phyloP scores from a whole-genome alignment of 768 basidiomycete species.

The Leccinum variicolor region DNA sequence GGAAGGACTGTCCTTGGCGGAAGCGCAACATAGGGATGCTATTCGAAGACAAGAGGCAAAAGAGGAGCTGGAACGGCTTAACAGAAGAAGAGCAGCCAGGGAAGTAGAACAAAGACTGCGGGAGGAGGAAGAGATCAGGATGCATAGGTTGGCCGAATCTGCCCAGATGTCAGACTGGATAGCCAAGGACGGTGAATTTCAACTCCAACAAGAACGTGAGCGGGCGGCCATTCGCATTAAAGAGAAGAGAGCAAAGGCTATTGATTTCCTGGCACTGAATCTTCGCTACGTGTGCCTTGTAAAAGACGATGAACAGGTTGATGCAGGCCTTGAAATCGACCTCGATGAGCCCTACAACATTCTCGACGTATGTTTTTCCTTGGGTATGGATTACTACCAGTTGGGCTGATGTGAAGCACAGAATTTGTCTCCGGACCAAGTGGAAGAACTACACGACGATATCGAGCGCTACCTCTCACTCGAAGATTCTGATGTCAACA shows the following conservation, averaged over 20 bases:
- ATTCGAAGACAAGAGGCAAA: slow-evolving; percentile 85
- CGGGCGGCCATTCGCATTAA: slow-evolving; percentile 92
- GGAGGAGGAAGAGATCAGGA: slow-evolving; percentile 90
- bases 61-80: slow-evolving; percentile 91
- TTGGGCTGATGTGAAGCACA: slow-evolving; percentile 29
- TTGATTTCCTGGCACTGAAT: slow-evolving; percentile 96
- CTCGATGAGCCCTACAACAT: slow-evolving; percentile 98
- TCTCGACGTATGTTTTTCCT: slow-evolving; percentile 66
- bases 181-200: slow-evolving; percentile 94
- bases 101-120: slow-evolving; percentile 85
- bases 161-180: slow-evolving; percentile 99
- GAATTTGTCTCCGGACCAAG: slow-evolving; percentile 85
- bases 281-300: slow-evolving; percentile 84
- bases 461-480: slow-evolving; percentile 89
- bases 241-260: slow-evolving; percentile 97
- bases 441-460: slow-evolving; percentile 90
- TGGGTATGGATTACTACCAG: not conserved
- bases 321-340: slow-evolving; percentile 93
- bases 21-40: slow-evolving; percentile 77
- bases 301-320: slow-evolving; percentile 74
- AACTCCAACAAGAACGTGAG: slow-evolving; percentile 88
- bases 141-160: slow-evolving; percentile 88
- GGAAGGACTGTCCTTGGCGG: slow-evolving; percentile 73
- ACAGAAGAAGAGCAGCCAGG: slow-evolving; percentile 84
- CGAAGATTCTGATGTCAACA: slow-evolving; percentile 78